These are phyloP conservation scores for Colletotrichum lentis DNA, from an alignment of 2,329 filamentous ascomycete genomes.

Conservation along the genomic window DNA sequence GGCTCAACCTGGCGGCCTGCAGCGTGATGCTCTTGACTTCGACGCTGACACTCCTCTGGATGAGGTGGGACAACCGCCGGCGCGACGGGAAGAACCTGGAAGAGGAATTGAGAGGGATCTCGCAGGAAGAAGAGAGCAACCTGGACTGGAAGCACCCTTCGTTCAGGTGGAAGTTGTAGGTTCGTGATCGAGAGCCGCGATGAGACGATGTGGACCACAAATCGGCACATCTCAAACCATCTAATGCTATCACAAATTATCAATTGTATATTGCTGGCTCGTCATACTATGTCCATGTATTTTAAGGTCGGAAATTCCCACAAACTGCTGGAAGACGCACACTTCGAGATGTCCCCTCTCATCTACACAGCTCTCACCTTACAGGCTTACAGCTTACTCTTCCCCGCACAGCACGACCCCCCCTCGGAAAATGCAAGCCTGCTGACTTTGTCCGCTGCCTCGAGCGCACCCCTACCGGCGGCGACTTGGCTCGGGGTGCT, in stretches of 20 bases:
- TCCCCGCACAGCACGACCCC: slow-evolving; percentile 24
- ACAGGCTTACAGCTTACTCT: slow-evolving; percentile 35
- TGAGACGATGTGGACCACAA: not conserved
- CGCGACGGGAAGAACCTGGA: slow-evolving; percentile 45
- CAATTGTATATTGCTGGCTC: not conserved
- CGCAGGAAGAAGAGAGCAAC: slow-evolving; percentile 62
- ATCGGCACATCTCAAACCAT: too few relatives aligned
- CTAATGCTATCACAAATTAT: too few relatives aligned
- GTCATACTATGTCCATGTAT: not conserved
- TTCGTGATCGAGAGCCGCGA: too few relatives aligned
- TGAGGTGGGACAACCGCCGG: slow-evolving; percentile 65
- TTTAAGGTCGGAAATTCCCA: too few relatives aligned
- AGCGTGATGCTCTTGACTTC: slow-evolving; percentile 62
- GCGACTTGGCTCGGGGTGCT: slow-evolving; percentile 75
- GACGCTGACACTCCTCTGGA: slow-evolving; percentile 64
- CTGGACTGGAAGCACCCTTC: slow-evolving; percentile 73
- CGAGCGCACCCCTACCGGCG: slow-evolving; percentile 54
- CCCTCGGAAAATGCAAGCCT: slow-evolving; percentile 45
- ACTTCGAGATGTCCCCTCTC: too few relatives aligned
- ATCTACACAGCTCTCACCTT: not conserved
- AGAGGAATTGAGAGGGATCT: slow-evolving; percentile 61
- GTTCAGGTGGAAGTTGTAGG: slow-evolving; percentile 62
- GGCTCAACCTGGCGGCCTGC: slow-evolving; percentile 71
- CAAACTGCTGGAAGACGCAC: too few relatives aligned
- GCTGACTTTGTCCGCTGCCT: slow-evolving; percentile 59